These are phyloP conservation scores for Epichloe sp. DNA, from an alignment of 2,329 filamentous ascomycete species.

Conservation along the genomic window DNA sequence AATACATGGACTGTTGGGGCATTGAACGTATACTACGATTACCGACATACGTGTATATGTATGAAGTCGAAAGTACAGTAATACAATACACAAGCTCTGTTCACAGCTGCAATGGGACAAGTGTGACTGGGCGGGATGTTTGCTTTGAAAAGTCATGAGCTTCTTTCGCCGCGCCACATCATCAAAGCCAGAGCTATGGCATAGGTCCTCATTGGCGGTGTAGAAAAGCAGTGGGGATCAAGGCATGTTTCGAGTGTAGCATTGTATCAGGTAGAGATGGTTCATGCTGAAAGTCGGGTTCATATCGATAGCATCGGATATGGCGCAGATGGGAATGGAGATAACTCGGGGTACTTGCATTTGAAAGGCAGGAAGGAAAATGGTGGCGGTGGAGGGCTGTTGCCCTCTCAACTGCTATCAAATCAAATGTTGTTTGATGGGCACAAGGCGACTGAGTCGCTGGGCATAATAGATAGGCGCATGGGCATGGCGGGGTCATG, in stretches of 20 bases:
- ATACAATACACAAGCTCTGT: too few species aligned
- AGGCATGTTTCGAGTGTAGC: too few species aligned
- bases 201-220: neutral
- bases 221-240: neutral
- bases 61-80: too few species aligned
- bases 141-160: neutral
- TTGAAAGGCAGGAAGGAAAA: too few species aligned
- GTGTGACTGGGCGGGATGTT: neutral
- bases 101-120: too few species aligned
- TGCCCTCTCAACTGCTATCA: constrained; percentile 5
- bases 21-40: neutral
- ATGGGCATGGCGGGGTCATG: constrained; percentile 3
- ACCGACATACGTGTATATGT: neutral
- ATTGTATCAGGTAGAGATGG: too few species aligned
- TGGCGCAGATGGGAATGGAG: neutral
- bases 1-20: neutral
- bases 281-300: neutral
- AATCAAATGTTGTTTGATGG: too few species aligned
- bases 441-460: too few species aligned
- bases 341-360: neutral
- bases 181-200: neutral
- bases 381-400: constrained; percentile 7
- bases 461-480: too few species aligned
- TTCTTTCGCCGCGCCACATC: neutral
- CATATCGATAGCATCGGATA: neutral